Base-by-base conservation (phyloP, 768 basidiomycete genomes). In the Suillus americanus region DNA sequence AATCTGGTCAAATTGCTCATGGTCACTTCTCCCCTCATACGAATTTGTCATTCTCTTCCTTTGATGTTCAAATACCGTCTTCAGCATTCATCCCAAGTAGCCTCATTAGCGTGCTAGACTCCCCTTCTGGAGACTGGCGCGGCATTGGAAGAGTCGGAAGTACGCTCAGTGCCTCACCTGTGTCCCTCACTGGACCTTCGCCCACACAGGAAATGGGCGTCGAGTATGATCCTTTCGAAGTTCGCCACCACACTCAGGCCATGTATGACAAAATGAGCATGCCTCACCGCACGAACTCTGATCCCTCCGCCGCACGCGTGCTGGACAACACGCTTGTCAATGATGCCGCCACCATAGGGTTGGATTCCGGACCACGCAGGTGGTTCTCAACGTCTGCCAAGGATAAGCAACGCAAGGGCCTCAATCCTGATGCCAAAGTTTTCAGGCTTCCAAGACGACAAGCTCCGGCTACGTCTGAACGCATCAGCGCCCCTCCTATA, bases 351-450 rank as follows among this genome's bases (percentile, higher is more conserved):
- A 70, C 37, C 55, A 62, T 67, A 59, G 64, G 62, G 23, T 40
- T 68, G 59, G 69, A 73, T 67, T 73, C 73, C 20, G 74, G 79
- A 56, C 76, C 79, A 43, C 77, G 81, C 41, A 79, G 83, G 46
- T 85, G 83, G 84, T 83, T 82, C 71, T 80, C 80, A 55, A 67
- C 77, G 30, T 73, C 78, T 55, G 74, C 73, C 60, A 81, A 79
- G 60, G 82, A 81, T 63, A 86, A 81, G 71, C 77, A 83, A 64
- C 86, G 81, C 79, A 90, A 85, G 72, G 86, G 88, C 8, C 82
- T 95, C 65, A 95, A 95, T 75, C 93, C 93, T 2, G 90, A 90
- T 74, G 93, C 93, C 61, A 92, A 94, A 72, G 92, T 87, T 62
- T 95, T 95, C 79, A 88, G 82, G 71, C 79, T 90, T 59, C 76